Evolutionary conservation across 2,329 filamentous ascomycete species (phyloP), one percentile per base, ranked within the genome.

Genomic region (Beauveria pseudobassiana): DNA sequence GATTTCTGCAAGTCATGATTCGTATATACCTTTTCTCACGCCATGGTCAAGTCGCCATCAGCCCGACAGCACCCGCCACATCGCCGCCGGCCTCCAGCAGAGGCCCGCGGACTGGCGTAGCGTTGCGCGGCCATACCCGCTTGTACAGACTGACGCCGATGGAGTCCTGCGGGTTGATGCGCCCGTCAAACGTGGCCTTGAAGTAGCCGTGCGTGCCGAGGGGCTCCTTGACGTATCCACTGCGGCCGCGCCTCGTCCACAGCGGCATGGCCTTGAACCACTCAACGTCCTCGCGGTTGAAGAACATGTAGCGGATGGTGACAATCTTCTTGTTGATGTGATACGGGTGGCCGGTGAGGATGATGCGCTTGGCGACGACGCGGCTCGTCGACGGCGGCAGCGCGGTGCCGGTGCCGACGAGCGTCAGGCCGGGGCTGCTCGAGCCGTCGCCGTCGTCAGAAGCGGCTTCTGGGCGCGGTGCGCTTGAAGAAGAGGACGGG

Each of bases 221-320:
- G 62, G 88, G 84, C 79, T 99, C 95, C 80, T 97, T 97, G 79
- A 99, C 86, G 74, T 87, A 97, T 9, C 95, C 95, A 67, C 86
- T 90, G 64, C 95, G 82, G 7, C 95, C 95, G 34, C 93, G 80
- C 78, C 86, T 90, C 5, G 95, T 99, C 93, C 93, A 99, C 65
- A 99, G 77, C 63, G 95, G 93, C 72, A 99, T 75, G 1, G 93
- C 93, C 79, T 96, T 96, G 84, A 98, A 99, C 93, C 95, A 99
- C 67, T 90, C 86, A 38, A 99, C 91, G 67, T 99, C 96, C 69
- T 93, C 91, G 54, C 89, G 82, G 79, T 93, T 96, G 86, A 99
- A 99, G 83, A 99, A 99, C 96, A 99, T 99, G 83, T 99, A 99
- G 34, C 95, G 88, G 52, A 99, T 88, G 0, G 96, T 99, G 63